Conservation (phyloP, 2,329 filamentous ascomycete genomes). For the Cladophialophora exuberans region DNA sequence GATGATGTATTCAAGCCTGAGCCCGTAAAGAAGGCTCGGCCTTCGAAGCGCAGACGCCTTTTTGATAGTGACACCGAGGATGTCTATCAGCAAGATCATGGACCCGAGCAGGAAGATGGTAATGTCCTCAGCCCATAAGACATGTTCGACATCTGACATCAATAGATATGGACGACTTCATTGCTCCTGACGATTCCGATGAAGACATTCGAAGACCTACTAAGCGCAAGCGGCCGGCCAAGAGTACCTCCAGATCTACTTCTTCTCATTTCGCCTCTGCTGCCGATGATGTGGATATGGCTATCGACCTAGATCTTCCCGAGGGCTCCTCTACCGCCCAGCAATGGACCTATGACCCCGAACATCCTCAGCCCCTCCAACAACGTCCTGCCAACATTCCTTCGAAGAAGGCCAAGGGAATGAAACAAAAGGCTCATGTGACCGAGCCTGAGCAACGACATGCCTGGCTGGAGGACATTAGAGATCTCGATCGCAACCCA, state of each 20-base stretch:
- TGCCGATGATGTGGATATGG: conserved; percentile 43
- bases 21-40: conserved; percentile 49
- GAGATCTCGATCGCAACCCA: conserved; percentile 81
- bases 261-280: conserved; percentile 48
- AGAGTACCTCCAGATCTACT: conserved; percentile 42
- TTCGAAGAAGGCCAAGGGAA: conserved; percentile 40
- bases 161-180: conserved; percentile 80
- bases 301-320: conserved; percentile 58
- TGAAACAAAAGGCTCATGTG: conserved; percentile 71
- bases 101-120: conserved; percentile 59
- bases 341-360: conserved; percentile 77
- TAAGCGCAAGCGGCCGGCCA: conserved; percentile 68
- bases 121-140: no score
- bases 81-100: conserved; percentile 67
- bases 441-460: conserved; percentile 86
- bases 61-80: conserved; percentile 70
- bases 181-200: conserved; percentile 85
- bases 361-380: conserved; percentile 57
- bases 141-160: no score
- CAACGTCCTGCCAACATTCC: conserved; percentile 46
- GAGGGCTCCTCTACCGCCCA: conserved; percentile 70
- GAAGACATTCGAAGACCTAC: conserved; percentile 63
- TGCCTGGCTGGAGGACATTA: conserved; percentile 82
- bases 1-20: conserved; percentile 69
- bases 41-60: conserved; percentile 62